Evolutionary conservation across 768 basidiomycete species (phyloP).

Genomic region (Boletus vermiculosoides): DNA sequence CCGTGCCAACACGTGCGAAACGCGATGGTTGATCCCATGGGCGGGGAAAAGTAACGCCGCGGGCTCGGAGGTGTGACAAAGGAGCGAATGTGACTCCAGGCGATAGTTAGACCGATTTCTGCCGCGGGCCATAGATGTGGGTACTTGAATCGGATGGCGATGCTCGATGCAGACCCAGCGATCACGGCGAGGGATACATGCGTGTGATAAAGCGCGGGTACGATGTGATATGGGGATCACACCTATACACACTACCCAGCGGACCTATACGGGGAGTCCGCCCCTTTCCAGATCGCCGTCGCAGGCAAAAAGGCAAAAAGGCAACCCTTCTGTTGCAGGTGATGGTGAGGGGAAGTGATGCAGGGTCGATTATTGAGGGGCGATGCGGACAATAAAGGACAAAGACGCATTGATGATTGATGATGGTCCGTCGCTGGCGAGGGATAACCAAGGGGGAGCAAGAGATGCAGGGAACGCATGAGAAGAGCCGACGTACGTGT

Average conservation of each 20-base stretch:
- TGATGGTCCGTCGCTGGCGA: not conserved
- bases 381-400: not conserved
- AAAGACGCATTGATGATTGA: not conserved
- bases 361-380: not conserved
- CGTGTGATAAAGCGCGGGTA: not conserved
- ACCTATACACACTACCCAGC: not conserved
- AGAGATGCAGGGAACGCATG: not conserved
- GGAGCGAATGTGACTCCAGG: not conserved
- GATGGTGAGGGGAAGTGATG: not conserved
- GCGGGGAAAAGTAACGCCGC: not conserved
- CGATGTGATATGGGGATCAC: not conserved
- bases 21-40: not conserved
- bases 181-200: not conserved
- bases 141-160: not conserved
- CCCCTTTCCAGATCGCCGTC: not conserved
- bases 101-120: too few relatives aligned
- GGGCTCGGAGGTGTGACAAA: not conserved
- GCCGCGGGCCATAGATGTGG: not conserved
- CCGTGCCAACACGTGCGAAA: conserved; percentile 1
- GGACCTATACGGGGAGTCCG: not conserved
- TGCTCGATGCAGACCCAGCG: not conserved
- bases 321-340: not conserved
- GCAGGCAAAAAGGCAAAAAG: not conserved
- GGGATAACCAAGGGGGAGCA: not conserved
- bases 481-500: not conserved